Evolutionary conservation across 139 green algal species (phyloP), one percentile per base, ranked within the genome.

Genomic region (Volvox africanus): DNA sequence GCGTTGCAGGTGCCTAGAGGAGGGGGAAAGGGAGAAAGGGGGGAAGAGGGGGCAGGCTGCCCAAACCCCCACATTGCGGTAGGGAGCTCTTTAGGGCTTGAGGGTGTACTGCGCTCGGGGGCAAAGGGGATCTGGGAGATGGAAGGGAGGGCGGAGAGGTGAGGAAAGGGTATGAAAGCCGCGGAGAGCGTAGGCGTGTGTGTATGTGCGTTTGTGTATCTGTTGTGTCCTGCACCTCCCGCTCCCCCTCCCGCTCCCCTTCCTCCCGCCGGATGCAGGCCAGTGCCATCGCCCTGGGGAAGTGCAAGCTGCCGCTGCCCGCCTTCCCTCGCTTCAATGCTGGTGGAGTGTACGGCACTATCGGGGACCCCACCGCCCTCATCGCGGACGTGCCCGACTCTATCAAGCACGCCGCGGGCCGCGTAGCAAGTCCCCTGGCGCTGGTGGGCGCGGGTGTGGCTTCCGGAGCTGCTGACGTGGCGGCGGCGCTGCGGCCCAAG

Each of bases 281-380:
- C 50, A 88, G 76, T 24, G 88, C 88, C 18, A 9, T 94, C 18
- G 89, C 81, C 16, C 80, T 94, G 50, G 92, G 92, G 19, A 81
- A 89, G 62, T 92, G 75, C 89, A 94, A 94, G 89, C 86, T 93
- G 92, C 92, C 92, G 33, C 86, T 94, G 36, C 92, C 92, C 16
- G 84, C 89, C 35, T 92, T 90, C 69, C 86, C 86, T 17, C 86
- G 86, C 50, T 90, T 90, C 86, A 83, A 75, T 24, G 50, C 55
- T 35, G 80, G 80, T 1, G 82, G 24, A 12, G 68, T 67, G 30
- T 94, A 94, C 83, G 92, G 89, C 3, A 62, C 87, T 30, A 77
- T 94, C 24, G 89, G 80, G 6, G 69, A 82, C 50, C 89, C 92
- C 80, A 37, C 69, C 12, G 35, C 44, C 22, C 89, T 94, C 17